Conservation (phyloP, 805 yeast species). For the Sugiyamaella smithiae region DNA sequence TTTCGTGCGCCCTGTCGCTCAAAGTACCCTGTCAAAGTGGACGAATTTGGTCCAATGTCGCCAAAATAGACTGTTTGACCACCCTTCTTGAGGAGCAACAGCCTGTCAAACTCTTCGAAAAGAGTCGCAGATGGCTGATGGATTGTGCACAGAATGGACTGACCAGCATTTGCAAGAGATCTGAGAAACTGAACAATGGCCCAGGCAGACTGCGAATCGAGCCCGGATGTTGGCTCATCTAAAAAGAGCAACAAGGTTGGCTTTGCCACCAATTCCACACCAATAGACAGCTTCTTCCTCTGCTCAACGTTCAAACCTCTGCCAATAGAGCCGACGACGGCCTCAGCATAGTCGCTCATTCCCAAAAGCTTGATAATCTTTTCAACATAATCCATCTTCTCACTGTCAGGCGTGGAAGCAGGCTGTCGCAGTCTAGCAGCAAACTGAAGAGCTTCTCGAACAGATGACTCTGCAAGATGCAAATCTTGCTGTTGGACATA, state of each 20-base stretch:
- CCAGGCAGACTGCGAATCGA: constrained; percentile 62
- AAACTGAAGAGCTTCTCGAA: constrained; percentile 69
- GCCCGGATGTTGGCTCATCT: constrained; percentile 74
- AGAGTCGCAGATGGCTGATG: constrained; percentile 75
- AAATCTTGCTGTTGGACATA: constrained; percentile 81
- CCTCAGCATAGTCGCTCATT: constrained; percentile 69
- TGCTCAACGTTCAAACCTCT: constrained; percentile 46
- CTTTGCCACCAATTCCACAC: constrained; percentile 69
- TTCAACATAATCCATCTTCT: constrained; percentile 67
- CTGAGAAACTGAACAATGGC: constrained; percentile 64
- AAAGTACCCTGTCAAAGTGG: constrained; percentile 58
- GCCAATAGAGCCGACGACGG: constrained; percentile 76
- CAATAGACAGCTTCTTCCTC: constrained; percentile 64
- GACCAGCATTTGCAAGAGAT: constrained; percentile 67
- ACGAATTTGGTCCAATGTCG: constrained; percentile 66
- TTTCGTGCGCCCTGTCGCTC: constrained; percentile 70
- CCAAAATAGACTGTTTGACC: constrained; percentile 83
- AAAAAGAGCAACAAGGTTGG: constrained; percentile 57
- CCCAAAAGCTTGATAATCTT: constrained; percentile 63
- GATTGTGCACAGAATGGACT: constrained; percentile 71
- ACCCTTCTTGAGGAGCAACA: constrained; percentile 66
- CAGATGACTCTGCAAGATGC: constrained; percentile 66
- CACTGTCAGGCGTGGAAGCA: constrained; percentile 48
- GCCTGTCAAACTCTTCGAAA: constrained; percentile 64
- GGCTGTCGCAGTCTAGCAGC: constrained; percentile 75